phyloP scores from a whole-genome alignment of 148 eudicot genomes.

The Camellia granthamiana region DNA sequence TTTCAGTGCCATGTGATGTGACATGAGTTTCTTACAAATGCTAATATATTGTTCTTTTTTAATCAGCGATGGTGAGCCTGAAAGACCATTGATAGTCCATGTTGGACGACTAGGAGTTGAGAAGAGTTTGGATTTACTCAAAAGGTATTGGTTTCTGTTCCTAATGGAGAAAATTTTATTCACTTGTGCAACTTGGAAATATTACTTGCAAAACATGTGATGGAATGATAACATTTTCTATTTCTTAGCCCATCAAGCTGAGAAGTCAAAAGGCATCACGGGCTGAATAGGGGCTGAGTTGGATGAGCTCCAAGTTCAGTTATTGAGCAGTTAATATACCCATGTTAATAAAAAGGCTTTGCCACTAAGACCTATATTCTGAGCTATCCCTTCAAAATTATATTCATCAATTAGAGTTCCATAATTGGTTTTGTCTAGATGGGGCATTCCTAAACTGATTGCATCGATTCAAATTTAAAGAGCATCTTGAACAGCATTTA shows the following conservation, averaged over 20 bases:
- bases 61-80: conserved; percentile 65
- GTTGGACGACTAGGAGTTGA: conserved; percentile 62
- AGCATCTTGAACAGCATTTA: neutral
- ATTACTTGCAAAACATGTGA: neutral
- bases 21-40: neutral
- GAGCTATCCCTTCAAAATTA: neutral
- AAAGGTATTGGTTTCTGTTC: conserved; percentile 32
- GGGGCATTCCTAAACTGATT: neutral
- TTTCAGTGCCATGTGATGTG: conserved; percentile 2
- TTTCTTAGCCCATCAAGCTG: neutral
- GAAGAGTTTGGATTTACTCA: conserved; percentile 60
- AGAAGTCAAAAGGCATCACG: neutral
- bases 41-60: conserved; percentile 13
- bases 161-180: conserved; percentile 9
- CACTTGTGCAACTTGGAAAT: conserved; percentile 7
- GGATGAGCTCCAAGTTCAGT: conserved; percentile 8
- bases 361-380: neutral
- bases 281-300: neutral
- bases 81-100: conserved; percentile 52
- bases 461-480: neutral
- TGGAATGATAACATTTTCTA: conserved; percentile 17
- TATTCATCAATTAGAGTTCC: neutral
- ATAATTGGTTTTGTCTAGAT: neutral
- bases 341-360: neutral
- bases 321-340: neutral